phyloP scores from a whole-genome alignment of 139 green algal genomes.

The Tetraselmis chui region DNA sequence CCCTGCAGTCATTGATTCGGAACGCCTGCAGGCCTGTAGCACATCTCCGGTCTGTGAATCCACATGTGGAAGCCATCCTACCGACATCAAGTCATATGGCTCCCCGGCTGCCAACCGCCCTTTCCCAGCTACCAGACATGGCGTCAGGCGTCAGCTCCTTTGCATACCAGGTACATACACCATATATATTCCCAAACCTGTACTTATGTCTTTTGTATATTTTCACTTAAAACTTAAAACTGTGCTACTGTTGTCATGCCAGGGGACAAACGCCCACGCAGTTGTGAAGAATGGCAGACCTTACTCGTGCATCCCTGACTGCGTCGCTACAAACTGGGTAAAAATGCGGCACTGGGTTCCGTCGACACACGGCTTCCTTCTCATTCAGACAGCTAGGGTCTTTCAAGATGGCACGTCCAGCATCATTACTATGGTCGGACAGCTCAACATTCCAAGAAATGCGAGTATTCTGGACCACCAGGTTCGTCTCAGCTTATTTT shows the following conservation, averaged over 20 bases:
- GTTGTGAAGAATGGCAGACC: too few species aligned
- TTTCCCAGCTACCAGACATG: not conserved
- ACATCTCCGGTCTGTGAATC: slow-evolving; percentile 61
- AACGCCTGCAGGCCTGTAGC: slow-evolving; percentile 27
- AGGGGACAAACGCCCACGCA: not conserved
- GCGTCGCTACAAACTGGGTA: not conserved
- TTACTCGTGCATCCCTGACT: too few species aligned
- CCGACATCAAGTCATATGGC: not conserved
- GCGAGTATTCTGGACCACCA: not conserved
- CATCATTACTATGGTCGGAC: not conserved
- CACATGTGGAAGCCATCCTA: slow-evolving; percentile 30
- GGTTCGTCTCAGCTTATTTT: too few species aligned
- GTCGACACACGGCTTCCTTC: not conserved
- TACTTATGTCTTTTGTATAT: too few species aligned
- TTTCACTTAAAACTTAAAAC: too few species aligned
- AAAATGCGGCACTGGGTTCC: not conserved
- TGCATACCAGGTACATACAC: not conserved
- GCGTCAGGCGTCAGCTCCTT: not conserved
- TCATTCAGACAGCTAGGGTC: not conserved
- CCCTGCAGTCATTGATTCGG: not conserved
- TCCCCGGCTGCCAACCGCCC: not conserved
- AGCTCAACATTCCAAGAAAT: not conserved
- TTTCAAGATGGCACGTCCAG: not conserved
- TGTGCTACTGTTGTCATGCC: not conserved
- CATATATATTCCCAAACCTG: too few species aligned